These are phyloP conservation scores for Seminavis robusta DNA, from an alignment of 108 stramenopile species.

Conservation along the genomic window DNA sequence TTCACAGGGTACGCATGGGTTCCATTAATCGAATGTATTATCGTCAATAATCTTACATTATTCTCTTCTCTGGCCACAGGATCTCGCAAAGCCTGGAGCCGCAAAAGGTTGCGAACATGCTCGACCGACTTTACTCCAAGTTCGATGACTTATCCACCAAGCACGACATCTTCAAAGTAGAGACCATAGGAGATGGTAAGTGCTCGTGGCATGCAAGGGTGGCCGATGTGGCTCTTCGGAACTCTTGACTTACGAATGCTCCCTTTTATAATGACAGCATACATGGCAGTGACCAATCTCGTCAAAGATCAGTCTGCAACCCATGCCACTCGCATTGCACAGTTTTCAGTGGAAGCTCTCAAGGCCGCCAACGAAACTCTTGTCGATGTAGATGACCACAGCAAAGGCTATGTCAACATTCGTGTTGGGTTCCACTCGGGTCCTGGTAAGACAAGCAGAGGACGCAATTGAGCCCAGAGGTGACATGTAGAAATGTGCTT, in stretches of 20 bases:
- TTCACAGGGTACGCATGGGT: too few species aligned
- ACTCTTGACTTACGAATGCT: too few species aligned
- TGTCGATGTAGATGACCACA: constrained; percentile 22
- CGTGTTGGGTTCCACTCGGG: too few species aligned
- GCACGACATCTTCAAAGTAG: constrained; percentile 58
- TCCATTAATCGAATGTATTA: too few species aligned
- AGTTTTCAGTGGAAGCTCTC: constrained; percentile 38
- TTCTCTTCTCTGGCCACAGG: too few species aligned
- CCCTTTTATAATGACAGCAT: too few species aligned
- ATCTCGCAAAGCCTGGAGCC: constrained; percentile 45
- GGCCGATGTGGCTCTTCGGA: constrained; percentile 42
- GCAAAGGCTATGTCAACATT: constrained; percentile 23
- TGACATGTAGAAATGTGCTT: too few species aligned
- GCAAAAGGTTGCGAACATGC: constrained; percentile 48
- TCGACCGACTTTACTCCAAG: constrained; percentile 55
- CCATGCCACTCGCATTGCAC: constrained; percentile 45
- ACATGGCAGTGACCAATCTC: constrained; percentile 7
- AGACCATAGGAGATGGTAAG: too few species aligned
- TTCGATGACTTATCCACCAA: constrained; percentile 50
- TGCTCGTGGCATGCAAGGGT: constrained; percentile 39
- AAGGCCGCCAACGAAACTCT: constrained; percentile 26
- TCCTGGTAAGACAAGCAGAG: constrained; percentile 56
- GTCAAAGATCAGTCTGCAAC: constrained; percentile 28
- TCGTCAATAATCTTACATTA: too few species aligned
- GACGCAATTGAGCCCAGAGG: constrained; percentile 52